These are phyloP conservation scores for Trichosporon ovoides DNA, from an alignment of 1,284 basidiomycete species.

Conservation along the genomic window DNA sequence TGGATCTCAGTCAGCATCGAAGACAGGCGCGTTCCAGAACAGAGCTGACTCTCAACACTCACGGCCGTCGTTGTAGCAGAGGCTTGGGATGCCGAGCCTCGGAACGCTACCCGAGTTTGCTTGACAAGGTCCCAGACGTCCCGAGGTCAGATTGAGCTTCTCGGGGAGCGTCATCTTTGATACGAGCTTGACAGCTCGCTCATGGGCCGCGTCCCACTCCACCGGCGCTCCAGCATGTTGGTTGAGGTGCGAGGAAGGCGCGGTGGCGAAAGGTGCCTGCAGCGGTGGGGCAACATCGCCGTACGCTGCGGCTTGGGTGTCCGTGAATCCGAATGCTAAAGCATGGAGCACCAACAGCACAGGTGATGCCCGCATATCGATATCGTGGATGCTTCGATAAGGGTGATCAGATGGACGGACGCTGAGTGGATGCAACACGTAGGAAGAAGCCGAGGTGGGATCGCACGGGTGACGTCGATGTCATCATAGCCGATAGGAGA, in stretches of 20 bases:
- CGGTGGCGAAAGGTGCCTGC: neutral
- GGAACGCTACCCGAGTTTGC: conserved; percentile 55
- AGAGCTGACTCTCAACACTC: conserved; percentile 7
- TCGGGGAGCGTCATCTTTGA: conserved; percentile 50
- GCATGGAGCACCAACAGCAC: neutral
- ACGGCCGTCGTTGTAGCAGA: conserved; percentile 61
- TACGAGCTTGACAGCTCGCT: conserved; percentile 43
- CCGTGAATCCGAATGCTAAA: neutral
- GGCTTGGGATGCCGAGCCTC: conserved; percentile 54
- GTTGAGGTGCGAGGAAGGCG: neutral
- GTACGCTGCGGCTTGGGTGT: neutral
- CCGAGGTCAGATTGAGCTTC: conserved; percentile 47
- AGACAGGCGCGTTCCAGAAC: neutral
- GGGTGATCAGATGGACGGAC: neutral
- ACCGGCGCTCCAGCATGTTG: neutral
- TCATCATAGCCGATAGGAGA: neutral
- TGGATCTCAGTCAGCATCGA: conserved; percentile 36
- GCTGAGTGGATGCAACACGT: neutral
- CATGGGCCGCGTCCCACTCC: conserved; percentile 36
- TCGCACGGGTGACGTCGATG: neutral
- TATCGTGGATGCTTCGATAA: neutral
- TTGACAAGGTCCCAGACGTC: conserved; percentile 56
- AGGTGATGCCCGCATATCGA: neutral
- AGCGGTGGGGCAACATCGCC: neutral
- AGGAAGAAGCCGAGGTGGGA: neutral